These are phyloP conservation scores for Xylaria sp. DNA, from an alignment of 495 filamentous ascomycete species.

Conservation along the genomic window DNA sequence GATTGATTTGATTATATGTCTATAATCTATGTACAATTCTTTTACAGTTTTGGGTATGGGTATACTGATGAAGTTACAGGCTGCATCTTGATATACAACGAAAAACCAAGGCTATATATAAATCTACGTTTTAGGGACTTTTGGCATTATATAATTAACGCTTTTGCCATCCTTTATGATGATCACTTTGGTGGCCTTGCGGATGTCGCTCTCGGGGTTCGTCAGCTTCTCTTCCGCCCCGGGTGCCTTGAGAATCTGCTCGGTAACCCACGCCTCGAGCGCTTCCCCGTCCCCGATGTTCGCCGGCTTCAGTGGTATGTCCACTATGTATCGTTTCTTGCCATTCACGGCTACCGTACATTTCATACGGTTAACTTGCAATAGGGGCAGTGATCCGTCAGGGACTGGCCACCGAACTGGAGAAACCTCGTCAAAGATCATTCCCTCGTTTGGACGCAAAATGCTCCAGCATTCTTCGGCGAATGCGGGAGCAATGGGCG, in stretches of 20 bases:
- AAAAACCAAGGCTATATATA: neutral
- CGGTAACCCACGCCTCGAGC: conserved; percentile 65
- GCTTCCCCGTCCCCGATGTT: conserved; percentile 35
- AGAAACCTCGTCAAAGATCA: conserved; percentile 53
- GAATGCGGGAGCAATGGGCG: conserved; percentile 78
- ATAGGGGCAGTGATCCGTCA: conserved; percentile 54
- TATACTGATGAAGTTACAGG: conserved; percentile 22
- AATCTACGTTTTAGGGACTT: conserved; percentile 22
- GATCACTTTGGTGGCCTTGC: conserved; percentile 56
- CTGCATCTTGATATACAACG: neutral
- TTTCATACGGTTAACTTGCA: conserved; percentile 44
- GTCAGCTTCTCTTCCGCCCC: conserved; percentile 58
- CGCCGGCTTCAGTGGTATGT: conserved; percentile 55
- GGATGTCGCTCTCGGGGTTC: conserved; percentile 43
- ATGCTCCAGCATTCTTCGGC: conserved; percentile 80
- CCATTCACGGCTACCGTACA: conserved; percentile 81
- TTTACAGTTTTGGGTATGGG: conserved; percentile 6
- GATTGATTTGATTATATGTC: neutral
- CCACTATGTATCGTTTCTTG: conserved; percentile 68
- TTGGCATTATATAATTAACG: conserved; percentile 63
- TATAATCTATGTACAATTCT: neutral
- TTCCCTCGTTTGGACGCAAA: conserved; percentile 46
- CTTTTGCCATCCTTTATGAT: conserved; percentile 59
- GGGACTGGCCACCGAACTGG: conserved; percentile 49
- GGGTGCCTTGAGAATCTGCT: conserved; percentile 48